Evolutionary conservation across 2,329 filamentous ascomycete genomes (phyloP).

Genomic region (Trichoderma breve): DNA sequence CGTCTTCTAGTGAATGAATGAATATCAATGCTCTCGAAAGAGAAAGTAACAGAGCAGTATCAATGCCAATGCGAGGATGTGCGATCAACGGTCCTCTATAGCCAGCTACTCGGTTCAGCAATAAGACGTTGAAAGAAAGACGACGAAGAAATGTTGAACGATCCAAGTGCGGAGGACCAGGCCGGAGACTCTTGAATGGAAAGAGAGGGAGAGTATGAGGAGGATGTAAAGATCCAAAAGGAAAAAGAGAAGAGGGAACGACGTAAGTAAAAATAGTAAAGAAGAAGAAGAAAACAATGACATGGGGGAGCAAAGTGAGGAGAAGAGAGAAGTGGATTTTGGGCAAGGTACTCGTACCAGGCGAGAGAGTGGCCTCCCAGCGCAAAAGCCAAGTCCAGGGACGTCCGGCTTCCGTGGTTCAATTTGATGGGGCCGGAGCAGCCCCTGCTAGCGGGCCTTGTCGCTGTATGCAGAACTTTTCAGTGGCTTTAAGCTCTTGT

Average conservation of each 20-base stretch:
- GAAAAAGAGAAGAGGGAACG: constrained; percentile 18
- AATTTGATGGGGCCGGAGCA: not conserved
- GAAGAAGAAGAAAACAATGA: constrained; percentile 26
- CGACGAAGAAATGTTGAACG: constrained; percentile 12
- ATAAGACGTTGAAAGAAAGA: constrained; percentile 25
- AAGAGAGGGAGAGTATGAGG: constrained; percentile 4
- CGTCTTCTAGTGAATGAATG: not conserved
- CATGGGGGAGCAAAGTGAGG: constrained; percentile 17
- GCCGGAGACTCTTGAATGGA: constrained; percentile 19
- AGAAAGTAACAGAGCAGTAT: constrained; percentile 7
- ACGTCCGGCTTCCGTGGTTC: not conserved
- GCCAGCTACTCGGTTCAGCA: constrained; percentile 27
- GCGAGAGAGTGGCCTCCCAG: not conserved
- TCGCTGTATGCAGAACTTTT: not conserved
- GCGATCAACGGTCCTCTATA: constrained; percentile 35
- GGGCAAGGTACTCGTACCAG: not conserved
- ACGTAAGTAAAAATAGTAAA: constrained; percentile 20
- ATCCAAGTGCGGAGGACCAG: constrained; percentile 19
- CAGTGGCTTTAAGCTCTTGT: not conserved
- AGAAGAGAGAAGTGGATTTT: not conserved
- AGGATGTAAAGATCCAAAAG: not conserved
- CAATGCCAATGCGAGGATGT: constrained; percentile 24
- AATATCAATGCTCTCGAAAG: not conserved
- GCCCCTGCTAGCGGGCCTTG: not conserved
- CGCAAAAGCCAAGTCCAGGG: not conserved